Evolutionary conservation across 768 basidiomycete species (phyloP).

Genomic region (Lactifluus rugatus): DNA sequence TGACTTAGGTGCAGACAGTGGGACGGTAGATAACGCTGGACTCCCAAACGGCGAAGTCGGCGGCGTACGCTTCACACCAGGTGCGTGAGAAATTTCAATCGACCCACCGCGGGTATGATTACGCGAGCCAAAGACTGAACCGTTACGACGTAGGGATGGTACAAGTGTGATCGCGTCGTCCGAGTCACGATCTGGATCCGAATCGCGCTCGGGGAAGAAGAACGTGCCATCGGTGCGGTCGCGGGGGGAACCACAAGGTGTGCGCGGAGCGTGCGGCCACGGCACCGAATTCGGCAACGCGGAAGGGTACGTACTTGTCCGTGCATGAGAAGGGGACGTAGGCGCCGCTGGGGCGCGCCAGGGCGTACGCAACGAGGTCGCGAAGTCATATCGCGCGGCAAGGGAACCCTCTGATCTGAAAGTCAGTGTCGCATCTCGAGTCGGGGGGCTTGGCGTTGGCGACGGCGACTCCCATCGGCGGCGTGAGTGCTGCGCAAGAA

Average conservation of each 20-base stretch:
- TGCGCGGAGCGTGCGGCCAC: constrained; percentile 25
- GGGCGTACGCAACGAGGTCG: constrained; percentile 39
- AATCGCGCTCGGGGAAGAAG: constrained; percentile 10
- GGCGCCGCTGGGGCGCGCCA: constrained; percentile 31
- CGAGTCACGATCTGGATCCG: constrained; percentile 13
- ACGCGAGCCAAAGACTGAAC: constrained; percentile 4
- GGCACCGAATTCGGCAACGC: constrained; percentile 31
- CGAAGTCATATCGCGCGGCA: constrained; percentile 50
- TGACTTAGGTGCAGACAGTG: neutral
- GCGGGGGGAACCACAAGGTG: constrained; percentile 5
- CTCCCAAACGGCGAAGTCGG: constrained; percentile 13
- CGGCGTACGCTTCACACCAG: constrained; percentile 12
- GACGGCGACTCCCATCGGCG: constrained; percentile 16
- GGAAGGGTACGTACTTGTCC: constrained; percentile 44
- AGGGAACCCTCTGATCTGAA: constrained; percentile 33
- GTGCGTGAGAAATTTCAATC: neutral
- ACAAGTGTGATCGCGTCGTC: constrained; percentile 11
- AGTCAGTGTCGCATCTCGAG: constrained; percentile 13
- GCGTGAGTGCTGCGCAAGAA: constrained; percentile 20
- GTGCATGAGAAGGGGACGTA: constrained; percentile 23
- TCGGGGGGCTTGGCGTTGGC: constrained; percentile 15
- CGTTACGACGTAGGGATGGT: constrained; percentile 8
- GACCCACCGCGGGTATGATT: constrained; percentile 14
- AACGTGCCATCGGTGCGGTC: neutral
- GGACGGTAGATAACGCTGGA: neutral